Evolutionary conservation across 2,329 filamentous ascomycete species (phyloP).

Genomic region (Pestalotiopsis sp.): DNA sequence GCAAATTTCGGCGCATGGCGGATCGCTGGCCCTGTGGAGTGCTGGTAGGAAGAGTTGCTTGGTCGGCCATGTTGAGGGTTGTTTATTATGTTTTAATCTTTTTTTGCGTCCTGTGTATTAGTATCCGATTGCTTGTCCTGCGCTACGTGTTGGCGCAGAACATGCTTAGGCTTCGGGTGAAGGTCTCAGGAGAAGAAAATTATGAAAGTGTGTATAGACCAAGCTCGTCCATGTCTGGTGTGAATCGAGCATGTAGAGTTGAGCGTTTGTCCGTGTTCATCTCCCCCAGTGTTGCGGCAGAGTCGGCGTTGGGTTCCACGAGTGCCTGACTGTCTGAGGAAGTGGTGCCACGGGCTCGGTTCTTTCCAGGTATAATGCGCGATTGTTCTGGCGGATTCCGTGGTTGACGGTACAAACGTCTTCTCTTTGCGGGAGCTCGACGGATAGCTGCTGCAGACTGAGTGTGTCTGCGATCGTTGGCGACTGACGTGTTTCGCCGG

Average conservation of each 20-base stretch:
- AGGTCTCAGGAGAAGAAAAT: neutral
- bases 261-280: conserved; percentile 23
- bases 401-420: conserved; percentile 18
- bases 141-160: neutral
- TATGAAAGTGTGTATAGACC: conserved; percentile 17
- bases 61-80: conserved; percentile 30
- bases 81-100: neutral
- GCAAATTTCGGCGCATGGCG: conserved; percentile 38
- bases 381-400: conserved; percentile 20
- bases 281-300: conserved; percentile 15
- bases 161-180: conserved; percentile 11
- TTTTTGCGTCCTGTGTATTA: conserved; percentile 20
- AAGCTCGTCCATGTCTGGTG: conserved; percentile 24
- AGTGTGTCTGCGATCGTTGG: neutral
- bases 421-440: conserved; percentile 14
- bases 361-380: conserved; percentile 17
- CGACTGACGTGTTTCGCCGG: neutral
- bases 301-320: conserved; percentile 14
- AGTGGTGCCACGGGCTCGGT: conserved; percentile 14
- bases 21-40: conserved; percentile 37
- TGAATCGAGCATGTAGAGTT: conserved; percentile 12
- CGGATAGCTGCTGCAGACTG: conserved; percentile 19
- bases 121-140: conserved; percentile 12
- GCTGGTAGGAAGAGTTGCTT: conserved; percentile 23
- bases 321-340: conserved; percentile 11